These are phyloP conservation scores for Ettlia oleoabundans DNA, from an alignment of 139 green algal species.

Conservation along the genomic window DNA sequence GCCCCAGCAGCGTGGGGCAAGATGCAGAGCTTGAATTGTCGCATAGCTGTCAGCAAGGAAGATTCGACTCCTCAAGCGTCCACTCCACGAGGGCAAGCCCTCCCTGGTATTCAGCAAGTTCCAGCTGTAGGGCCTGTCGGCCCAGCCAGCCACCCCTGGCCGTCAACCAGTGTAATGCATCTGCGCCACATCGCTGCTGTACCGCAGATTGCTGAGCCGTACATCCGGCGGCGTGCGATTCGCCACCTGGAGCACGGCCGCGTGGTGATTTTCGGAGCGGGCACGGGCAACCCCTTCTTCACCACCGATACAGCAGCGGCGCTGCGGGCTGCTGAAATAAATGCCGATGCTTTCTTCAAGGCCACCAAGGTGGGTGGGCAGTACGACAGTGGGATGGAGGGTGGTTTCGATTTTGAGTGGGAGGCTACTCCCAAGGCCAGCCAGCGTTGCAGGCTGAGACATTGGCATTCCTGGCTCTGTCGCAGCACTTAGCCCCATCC, in stretches of 20 bases:
- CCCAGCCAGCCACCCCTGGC: too few relatives aligned
- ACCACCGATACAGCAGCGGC: constrained; percentile 98
- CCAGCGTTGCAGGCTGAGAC: too few relatives aligned
- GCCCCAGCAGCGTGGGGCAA: too few relatives aligned
- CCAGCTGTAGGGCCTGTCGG: too few relatives aligned
- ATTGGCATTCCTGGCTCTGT: too few relatives aligned
- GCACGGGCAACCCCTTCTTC: constrained; percentile 98
- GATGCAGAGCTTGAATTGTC: too few relatives aligned
- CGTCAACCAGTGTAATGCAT: too few relatives aligned
- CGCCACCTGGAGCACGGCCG: constrained; percentile 92
- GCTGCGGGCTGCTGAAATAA: constrained; percentile 95
- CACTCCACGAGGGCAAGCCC: too few relatives aligned
- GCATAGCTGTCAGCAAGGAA: too few relatives aligned
- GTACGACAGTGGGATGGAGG: not conserved
- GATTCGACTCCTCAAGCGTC: too few relatives aligned
- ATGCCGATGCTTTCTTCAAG: constrained; percentile 91
- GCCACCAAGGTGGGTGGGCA: constrained; percentile 81
- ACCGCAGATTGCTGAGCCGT: constrained; percentile 95
- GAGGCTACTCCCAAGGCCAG: not conserved
- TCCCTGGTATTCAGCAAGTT: too few relatives aligned
- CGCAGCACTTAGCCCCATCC: too few relatives aligned
- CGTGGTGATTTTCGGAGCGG: constrained; percentile 97
- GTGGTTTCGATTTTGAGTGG: not conserved
- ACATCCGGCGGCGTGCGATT: constrained; percentile 94
- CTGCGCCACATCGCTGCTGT: not conserved